Base-by-base conservation (phyloP, 140 eudicot species). In the Ambrosia hybrid region DNA sequence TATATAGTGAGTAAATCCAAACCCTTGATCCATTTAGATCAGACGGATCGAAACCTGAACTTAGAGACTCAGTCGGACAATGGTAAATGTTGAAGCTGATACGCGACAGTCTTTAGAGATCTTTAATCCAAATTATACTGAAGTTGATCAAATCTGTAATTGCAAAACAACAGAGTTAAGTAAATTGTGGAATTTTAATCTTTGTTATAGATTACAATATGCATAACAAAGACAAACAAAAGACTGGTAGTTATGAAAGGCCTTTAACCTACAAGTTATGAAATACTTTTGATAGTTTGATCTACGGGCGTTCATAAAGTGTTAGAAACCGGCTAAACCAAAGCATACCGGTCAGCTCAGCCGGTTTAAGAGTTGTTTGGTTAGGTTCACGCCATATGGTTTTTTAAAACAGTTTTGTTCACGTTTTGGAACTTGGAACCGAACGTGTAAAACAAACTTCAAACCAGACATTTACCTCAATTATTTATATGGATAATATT, bases 1-100 rank as follows among this genome's bases (percentile, higher is more conserved):
- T 51, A 68, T 37, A 61, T 17, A 60, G 48, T 49, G 76, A 57
- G 70, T 78, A 58, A 13, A 37, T 6, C 68, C 49, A 14, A 62
- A 64, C 61, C 49, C 53, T 9, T 53, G 76, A 80, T 78, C 86
- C 91, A 86, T 86, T 58, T 68, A 16, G 74, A 83, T 55, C 45
- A 76, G 60, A 33, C 26, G 64, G 63, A 45, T 21, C 21, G 4
- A 59, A 49, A 76, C 14, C 39, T 10, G 38, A 66, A 52, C 33
- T 72, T 14, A 5, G n/a, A n/a, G n/a, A n/a, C 11, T 71, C 61
- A 74, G 62, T 80, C 36, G 17, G n/a, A 21, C 14, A 17, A 21
- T 52, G 45, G 36, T 15, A 7, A 13, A 36, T 39, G 11, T 21
- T 9, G 17, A 74, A 51, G 53, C 65, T 63, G 3, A 59, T 58